A percentile compares a stretch with the other conserved stretches of the same genome.
phyloP scores from a whole-genome alignment of 2,329 filamentous ascomycete species.

The Fusarium sp. region DNA sequence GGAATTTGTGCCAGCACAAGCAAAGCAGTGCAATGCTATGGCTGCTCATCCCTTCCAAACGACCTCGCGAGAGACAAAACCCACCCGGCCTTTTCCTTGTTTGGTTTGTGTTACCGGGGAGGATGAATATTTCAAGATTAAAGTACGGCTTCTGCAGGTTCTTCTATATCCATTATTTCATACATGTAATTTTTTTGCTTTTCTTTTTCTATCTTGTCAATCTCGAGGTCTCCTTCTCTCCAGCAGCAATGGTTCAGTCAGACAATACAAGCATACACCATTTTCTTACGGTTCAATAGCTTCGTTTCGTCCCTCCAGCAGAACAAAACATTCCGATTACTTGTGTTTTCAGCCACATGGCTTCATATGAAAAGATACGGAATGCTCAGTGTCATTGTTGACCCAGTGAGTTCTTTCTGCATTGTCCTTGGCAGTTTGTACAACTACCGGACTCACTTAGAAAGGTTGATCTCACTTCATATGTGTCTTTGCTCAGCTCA shows the following conservation, averaged over 20 bases:
- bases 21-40: constrained; percentile 23
- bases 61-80: constrained; percentile 45
- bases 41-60: constrained; percentile 24
- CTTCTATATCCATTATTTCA: constrained; percentile 49
- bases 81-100: constrained; percentile 39
- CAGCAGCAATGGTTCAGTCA: constrained; percentile 47
- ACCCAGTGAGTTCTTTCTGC: background rate
- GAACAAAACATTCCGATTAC: constrained; percentile 31
- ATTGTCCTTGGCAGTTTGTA: constrained; percentile 5
- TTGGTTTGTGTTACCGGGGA: constrained; percentile 43
- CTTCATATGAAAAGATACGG: constrained; percentile 17
- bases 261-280: constrained; percentile 44
- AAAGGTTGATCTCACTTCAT: constrained; percentile 14
- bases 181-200: constrained; percentile 46
- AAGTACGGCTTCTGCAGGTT: constrained; percentile 45
- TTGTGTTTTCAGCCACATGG: constrained; percentile 20
- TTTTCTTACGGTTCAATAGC: constrained; percentile 32
- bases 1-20: constrained; percentile 36
- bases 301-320: constrained; percentile 15
- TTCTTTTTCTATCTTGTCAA: constrained; percentile 38
- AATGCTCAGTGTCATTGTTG: constrained; percentile 21
- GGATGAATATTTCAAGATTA: constrained; percentile 46
- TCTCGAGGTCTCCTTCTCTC: constrained; percentile 46
- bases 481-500: background rate
- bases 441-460: constrained; percentile 1